A percentile compares a stretch with the other conserved stretches of the same genome.
phyloP scores from a whole-genome alignment of 2,329 filamentous ascomycete species.

The Aspergillus sp. region DNA sequence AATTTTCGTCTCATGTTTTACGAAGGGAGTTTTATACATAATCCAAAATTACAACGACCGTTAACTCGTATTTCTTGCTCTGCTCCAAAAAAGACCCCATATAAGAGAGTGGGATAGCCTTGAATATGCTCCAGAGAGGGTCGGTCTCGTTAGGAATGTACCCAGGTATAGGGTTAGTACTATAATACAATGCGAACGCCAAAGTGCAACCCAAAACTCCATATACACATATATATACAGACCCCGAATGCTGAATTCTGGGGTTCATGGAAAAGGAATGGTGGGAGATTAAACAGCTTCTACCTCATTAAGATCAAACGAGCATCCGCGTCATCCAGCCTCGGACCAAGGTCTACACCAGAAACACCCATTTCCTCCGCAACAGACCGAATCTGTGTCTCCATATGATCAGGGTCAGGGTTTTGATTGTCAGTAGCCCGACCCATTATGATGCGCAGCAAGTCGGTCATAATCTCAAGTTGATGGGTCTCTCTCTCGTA shows the following conservation, averaged over 20 bases:
- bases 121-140: background rate
- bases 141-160: background rate
- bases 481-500: slow-evolving; percentile 41
- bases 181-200: slow-evolving; percentile 1
- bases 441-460: slow-evolving; percentile 42
- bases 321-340: slow-evolving; percentile 28
- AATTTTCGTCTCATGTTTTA: slow-evolving; percentile 6
- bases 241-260: background rate
- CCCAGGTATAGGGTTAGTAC: background rate
- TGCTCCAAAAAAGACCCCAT: background rate
- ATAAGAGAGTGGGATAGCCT: background rate
- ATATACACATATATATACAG: background rate
- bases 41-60: slow-evolving; percentile 14
- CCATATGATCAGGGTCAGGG: slow-evolving; percentile 27
- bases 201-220: background rate
- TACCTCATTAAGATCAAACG: background rate
- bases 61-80: background rate
- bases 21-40: background rate
- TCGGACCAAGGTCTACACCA: slow-evolving; percentile 33
- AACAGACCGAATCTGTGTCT: slow-evolving; percentile 33
- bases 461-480: slow-evolving; percentile 43
- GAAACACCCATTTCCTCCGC: slow-evolving; percentile 40
- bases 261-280: background rate
- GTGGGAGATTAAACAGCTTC: background rate
- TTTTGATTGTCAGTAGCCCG: slow-evolving; percentile 23